phyloP scores from a whole-genome alignment of 345 rosid genomes.

The Pistacia atlantica region DNA sequence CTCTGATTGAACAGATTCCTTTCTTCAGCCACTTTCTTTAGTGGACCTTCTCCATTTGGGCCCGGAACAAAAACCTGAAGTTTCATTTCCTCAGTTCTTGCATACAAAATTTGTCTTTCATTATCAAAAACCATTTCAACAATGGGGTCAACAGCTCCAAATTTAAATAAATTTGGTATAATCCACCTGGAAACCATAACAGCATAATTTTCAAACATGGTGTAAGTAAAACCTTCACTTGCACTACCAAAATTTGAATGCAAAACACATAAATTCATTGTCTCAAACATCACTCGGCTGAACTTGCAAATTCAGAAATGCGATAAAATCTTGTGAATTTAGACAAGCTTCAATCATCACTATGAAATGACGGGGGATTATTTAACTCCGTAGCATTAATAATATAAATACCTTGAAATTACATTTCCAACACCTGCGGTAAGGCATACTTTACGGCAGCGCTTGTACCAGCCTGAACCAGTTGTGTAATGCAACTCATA shows the following conservation, averaged over 20 bases:
- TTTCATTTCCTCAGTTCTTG: conserved; percentile 93
- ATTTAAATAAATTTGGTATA: conserved; percentile 88
- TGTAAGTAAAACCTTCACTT: background rate
- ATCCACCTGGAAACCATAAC: conserved; percentile 78
- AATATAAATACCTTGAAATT: conserved; percentile 71
- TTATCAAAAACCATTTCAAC: conserved; percentile 91
- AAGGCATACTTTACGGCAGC: conserved; percentile 91
- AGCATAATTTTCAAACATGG: background rate
- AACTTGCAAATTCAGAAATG: conserved; percentile 4
- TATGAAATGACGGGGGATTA: background rate
- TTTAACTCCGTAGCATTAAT: conserved; percentile 13
- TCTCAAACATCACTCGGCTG: background rate
- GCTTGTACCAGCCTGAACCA: conserved; percentile 92
- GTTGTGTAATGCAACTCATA: conserved; percentile 83
- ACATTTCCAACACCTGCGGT: conserved; percentile 95
- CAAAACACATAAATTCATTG: background rate
- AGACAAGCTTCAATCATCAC: background rate
- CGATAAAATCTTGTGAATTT: background rate
- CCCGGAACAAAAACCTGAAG: conserved; percentile 84
- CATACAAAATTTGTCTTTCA: conserved; percentile 91
- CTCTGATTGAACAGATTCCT: conserved; percentile 79
- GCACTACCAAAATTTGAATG: background rate
- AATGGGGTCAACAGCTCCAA: conserved; percentile 92
- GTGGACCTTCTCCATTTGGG: conserved; percentile 73
- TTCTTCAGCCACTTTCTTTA: conserved; percentile 95